These are phyloP conservation scores for Opeltia flavorubescens DNA, from an alignment of 495 filamentous ascomycete genomes.

Conservation along the genomic window DNA sequence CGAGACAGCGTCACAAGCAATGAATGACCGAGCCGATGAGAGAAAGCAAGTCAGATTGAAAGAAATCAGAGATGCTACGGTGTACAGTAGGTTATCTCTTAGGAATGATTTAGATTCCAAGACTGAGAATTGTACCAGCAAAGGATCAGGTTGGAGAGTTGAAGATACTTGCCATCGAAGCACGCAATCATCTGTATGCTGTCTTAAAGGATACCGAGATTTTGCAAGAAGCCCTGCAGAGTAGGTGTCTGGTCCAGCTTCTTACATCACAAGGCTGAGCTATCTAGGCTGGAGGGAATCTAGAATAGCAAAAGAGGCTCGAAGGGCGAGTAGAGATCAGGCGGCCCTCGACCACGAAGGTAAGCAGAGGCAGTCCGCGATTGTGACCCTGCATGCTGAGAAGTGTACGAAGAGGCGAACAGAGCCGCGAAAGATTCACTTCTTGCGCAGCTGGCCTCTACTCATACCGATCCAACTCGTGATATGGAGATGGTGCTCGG, in stretches of 20 bases:
- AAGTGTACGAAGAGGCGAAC: neutral
- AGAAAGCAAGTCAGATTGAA: constrained; percentile 4
- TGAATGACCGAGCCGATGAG: constrained; percentile 2
- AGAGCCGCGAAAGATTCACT: constrained; percentile 4
- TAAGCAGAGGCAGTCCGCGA: neutral
- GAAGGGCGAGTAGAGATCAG: neutral
- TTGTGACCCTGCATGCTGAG: neutral
- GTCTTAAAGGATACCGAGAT: constrained; percentile 9
- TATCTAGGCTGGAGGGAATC: constrained; percentile 1
- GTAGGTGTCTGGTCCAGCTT: neutral
- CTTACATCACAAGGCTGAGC: neutral
- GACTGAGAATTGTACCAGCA: constrained; percentile 4
- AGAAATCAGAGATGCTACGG: neutral
- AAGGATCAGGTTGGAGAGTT: constrained; percentile 8
- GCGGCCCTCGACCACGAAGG: neutral
- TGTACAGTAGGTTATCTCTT: constrained; percentile 3
- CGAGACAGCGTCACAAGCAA: constrained; percentile 7
- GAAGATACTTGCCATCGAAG: constrained; percentile 7
- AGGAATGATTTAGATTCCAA: neutral
- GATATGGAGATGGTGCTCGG: constrained; percentile 5
- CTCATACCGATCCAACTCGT: neutral
- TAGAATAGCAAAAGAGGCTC: neutral
- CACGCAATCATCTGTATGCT: constrained; percentile 10
- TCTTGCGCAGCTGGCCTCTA: neutral
- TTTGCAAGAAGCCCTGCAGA: constrained; percentile 4